Percentiles rank a stretch among this genome's conserved stretches.
Conservation (phyloP, 805 yeast species). For the Teunomyces pallodes region DNA sequence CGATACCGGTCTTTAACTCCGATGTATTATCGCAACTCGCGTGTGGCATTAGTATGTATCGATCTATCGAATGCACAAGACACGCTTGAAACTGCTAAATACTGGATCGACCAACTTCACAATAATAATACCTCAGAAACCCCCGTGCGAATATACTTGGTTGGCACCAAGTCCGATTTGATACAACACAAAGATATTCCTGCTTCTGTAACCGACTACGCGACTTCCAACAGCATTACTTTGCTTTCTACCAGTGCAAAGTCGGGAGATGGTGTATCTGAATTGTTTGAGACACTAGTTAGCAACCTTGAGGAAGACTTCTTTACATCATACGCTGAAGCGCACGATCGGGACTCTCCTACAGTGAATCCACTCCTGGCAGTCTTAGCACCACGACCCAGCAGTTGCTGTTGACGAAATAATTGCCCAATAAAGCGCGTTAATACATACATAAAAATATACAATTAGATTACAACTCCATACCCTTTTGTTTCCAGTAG, state of each 20-base stretch:
- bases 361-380: background rate
- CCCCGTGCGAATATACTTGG: constrained; percentile 40
- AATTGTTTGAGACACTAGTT: constrained; percentile 31
- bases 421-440: too few relatives aligned
- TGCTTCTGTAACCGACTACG: constrained; percentile 14
- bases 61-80: constrained; percentile 57
- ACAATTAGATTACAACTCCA: constrained; percentile 19
- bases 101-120: constrained; percentile 83
- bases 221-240: constrained; percentile 15
- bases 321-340: constrained; percentile 21
- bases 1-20: constrained; percentile 45
- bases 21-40: constrained; percentile 45
- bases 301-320: constrained; percentile 29
- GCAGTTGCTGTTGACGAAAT: background rate
- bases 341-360: background rate
- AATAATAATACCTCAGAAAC: constrained; percentile 19
- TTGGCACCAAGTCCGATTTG: constrained; percentile 85
- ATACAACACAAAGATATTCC: constrained; percentile 16
- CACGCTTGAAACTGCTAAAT: constrained; percentile 68
- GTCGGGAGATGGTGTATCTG: constrained; percentile 57
- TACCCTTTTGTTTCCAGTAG: constrained; percentile 43
- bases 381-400: background rate
- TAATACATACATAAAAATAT: background rate
- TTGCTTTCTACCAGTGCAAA: constrained; percentile 61
- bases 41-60: constrained; percentile 76